Evolutionary conservation across 805 yeast species (phyloP).

Genomic region (Starmerella vitae): DNA sequence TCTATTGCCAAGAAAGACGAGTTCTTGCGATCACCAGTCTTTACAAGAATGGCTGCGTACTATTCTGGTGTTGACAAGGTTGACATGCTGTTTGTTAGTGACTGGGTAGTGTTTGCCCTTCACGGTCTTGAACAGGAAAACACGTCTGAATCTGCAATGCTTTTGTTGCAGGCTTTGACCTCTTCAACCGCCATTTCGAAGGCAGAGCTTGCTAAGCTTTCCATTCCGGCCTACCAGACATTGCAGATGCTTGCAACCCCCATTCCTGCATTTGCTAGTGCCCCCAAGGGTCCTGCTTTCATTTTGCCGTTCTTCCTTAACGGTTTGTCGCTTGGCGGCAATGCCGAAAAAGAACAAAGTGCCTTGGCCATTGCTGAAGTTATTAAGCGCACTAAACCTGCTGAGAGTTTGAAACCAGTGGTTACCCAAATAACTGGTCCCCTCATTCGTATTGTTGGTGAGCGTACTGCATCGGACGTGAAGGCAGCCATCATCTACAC

Average conservation of each 20-base stretch:
- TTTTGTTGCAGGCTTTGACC: constrained; percentile 51
- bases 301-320: constrained; percentile 83
- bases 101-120: constrained; percentile 59
- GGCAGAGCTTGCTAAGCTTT: constrained; percentile 60
- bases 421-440: constrained; percentile 96
- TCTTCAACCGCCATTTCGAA: constrained; percentile 48
- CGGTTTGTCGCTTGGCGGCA: constrained; percentile 86
- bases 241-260: constrained; percentile 51
- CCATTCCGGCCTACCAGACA: constrained; percentile 67
- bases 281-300: constrained; percentile 71
- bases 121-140: constrained; percentile 51
- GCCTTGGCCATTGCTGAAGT: constrained; percentile 84
- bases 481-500: constrained; percentile 89
- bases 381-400: constrained; percentile 74
- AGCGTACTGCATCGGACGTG: constrained; percentile 77
- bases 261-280: constrained; percentile 49
- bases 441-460: constrained; percentile 93
- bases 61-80: constrained; percentile 34
- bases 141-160: constrained; percentile 40
- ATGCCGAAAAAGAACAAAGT: constrained; percentile 68
- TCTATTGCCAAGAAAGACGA: constrained; percentile 67
- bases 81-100: constrained; percentile 54
- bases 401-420: constrained; percentile 57
- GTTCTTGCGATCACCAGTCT: constrained; percentile 34
- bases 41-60: constrained; percentile 55